phyloP scores from a whole-genome alignment of 2,329 filamentous ascomycete genomes.

The Macrophomina phaseolina region DNA sequence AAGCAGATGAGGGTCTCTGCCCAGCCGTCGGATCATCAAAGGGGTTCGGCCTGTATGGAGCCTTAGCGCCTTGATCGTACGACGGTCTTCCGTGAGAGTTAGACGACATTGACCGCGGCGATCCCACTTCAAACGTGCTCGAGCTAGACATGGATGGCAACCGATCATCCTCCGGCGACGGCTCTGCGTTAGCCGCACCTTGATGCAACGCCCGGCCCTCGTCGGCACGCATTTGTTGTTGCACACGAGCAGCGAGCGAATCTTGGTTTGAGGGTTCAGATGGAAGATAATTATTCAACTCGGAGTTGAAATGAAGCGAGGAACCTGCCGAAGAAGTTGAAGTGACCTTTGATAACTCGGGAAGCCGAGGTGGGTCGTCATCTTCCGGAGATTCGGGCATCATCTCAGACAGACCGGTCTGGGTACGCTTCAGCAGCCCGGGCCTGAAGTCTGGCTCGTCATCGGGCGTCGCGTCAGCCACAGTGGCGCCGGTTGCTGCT shows the following conservation, averaged over 20 bases:
- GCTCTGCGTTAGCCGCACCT: slow-evolving; percentile 39
- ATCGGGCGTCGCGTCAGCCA: slow-evolving; percentile 37
- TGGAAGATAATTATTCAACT: slow-evolving; percentile 37
- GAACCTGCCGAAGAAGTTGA: slow-evolving; percentile 32
- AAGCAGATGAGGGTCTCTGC: slow-evolving; percentile 25
- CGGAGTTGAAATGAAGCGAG: slow-evolving; percentile 35
- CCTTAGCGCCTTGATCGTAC: slow-evolving; percentile 25
- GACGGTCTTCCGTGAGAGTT: slow-evolving; percentile 25
- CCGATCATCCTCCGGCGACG: slow-evolving; percentile 32
- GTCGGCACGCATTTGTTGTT: slow-evolving; percentile 59
- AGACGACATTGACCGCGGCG: slow-evolving; percentile 31
- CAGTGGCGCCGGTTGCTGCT: slow-evolving; percentile 34
- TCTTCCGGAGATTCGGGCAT: slow-evolving; percentile 33
- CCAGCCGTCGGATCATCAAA: slow-evolving; percentile 25
- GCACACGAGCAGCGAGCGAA: slow-evolving; percentile 53
- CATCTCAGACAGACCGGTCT: slow-evolving; percentile 57
- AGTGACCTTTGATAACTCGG: slow-evolving; percentile 29
- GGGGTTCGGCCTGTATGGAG: slow-evolving; percentile 20
- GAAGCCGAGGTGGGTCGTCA: slow-evolving; percentile 54
- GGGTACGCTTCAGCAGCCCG: slow-evolving; percentile 62
- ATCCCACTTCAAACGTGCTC: slow-evolving; percentile 37
- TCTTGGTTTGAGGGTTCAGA: slow-evolving; percentile 44
- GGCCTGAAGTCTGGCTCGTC: slow-evolving; percentile 34
- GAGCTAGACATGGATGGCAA: slow-evolving; percentile 41
- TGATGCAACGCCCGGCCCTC: slow-evolving; percentile 58